Conservation (phyloP, 305 asterid genomes). For the Fraxinus paxiana region DNA sequence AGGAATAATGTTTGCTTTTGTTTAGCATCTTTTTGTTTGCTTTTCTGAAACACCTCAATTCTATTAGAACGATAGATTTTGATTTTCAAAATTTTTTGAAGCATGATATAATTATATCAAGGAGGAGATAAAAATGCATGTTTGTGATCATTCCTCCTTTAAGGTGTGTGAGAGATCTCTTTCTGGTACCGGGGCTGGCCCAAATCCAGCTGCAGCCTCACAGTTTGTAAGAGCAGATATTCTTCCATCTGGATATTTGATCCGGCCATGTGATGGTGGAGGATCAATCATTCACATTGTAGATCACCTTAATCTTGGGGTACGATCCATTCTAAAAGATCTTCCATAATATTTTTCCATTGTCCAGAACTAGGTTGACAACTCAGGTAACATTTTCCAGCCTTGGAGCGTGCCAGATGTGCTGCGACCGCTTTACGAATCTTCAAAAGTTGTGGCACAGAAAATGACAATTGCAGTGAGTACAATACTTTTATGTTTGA, state of each 20-base stretch:
- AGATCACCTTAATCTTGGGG: slow-evolving; percentile 82
- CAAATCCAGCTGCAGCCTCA: slow-evolving; percentile 59
- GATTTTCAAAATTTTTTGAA: background rate
- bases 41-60: background rate
- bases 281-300: slow-evolving; percentile 90
- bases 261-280: slow-evolving; percentile 88
- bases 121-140: background rate
- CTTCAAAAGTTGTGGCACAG: slow-evolving; percentile 76
- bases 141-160: background rate
- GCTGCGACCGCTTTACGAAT: slow-evolving; percentile 82
- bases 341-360: background rate
- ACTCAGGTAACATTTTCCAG: slow-evolving; percentile 30
- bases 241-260: slow-evolving; percentile 83
- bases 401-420: slow-evolving; percentile 93
- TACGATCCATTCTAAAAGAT: slow-evolving; percentile 1
- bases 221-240: slow-evolving; percentile 77
- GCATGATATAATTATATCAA: background rate
- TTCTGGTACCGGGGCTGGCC: slow-evolving; percentile 84
- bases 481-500: background rate
- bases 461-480: slow-evolving; percentile 86
- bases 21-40: background rate
- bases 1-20: background rate
- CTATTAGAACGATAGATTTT: background rate
- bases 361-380: background rate
- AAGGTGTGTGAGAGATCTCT: slow-evolving; percentile 89